Evolutionary conservation across 768 basidiomycete species (phyloP).

Genomic region (Hygrophorus pudorinus): DNA sequence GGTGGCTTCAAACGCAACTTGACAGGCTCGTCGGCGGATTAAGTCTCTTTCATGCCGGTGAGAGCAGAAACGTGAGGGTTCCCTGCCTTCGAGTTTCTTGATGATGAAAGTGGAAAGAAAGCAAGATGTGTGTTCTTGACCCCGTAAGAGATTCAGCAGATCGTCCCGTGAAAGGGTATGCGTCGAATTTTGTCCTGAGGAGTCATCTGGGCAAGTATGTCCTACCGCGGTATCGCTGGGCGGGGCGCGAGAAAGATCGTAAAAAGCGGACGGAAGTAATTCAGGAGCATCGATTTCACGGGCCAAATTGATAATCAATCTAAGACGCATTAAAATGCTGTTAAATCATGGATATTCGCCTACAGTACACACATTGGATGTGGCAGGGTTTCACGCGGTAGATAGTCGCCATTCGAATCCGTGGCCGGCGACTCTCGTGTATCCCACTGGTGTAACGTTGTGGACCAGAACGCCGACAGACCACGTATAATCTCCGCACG

Average conservation of each 20-base stretch:
- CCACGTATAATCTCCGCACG: constrained; percentile 46
- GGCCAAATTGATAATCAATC: constrained; percentile 53
- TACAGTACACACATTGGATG: constrained; percentile 54
- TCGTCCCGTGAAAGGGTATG: constrained; percentile 30
- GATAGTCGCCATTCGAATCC: constrained; percentile 38
- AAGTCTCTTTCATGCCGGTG: constrained; percentile 38
- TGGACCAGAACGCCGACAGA: constrained; percentile 49
- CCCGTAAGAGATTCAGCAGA: constrained; percentile 50
- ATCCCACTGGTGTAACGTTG: constrained; percentile 56
- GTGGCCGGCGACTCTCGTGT: constrained; percentile 50
- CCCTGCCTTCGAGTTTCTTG: constrained; percentile 60
- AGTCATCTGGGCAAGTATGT: constrained; percentile 27
- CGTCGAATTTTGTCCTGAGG: constrained; percentile 26
- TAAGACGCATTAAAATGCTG: constrained; percentile 15
- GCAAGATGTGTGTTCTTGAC: constrained; percentile 63
- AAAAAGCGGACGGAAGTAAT: constrained; percentile 68
- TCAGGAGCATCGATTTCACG: constrained; percentile 42
- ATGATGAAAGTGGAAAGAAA: constrained; percentile 73
- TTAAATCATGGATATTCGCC: constrained; percentile 7
- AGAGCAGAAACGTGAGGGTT: constrained; percentile 38
- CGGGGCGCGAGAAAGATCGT: constrained; percentile 63
- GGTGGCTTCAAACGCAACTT: constrained; percentile 62
- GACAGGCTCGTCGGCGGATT: constrained; percentile 43
- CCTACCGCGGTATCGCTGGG: constrained; percentile 54
- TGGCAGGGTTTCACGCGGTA: constrained; percentile 43